These are phyloP conservation scores for Hansfordia pulvinata DNA, from an alignment of 2,329 filamentous ascomycete genomes.

Conservation along the genomic window DNA sequence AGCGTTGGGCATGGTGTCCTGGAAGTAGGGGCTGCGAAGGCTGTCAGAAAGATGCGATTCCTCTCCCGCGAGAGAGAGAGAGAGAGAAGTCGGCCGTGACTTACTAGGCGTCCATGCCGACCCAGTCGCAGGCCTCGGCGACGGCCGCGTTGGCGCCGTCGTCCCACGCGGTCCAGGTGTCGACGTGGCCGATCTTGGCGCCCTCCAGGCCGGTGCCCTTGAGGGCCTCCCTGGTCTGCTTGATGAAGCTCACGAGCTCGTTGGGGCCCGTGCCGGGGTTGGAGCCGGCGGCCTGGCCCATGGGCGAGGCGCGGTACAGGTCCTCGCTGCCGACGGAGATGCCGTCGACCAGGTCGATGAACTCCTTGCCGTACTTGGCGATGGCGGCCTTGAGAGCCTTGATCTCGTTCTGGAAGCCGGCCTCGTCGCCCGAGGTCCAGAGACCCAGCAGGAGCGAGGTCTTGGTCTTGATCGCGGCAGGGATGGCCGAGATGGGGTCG, in stretches of 20 bases:
- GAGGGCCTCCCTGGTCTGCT: constrained; percentile 50
- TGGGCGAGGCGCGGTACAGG: constrained; percentile 66
- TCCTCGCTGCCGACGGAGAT: constrained; percentile 84
- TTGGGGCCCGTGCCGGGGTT: constrained; percentile 49
- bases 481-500: constrained; percentile 34
- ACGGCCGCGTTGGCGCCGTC: constrained; percentile 60
- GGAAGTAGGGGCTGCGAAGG: constrained; percentile 76
- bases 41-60: too few relatives aligned
- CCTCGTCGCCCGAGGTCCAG: constrained; percentile 61
- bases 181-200: constrained; percentile 65
- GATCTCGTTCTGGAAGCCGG: constrained; percentile 58
- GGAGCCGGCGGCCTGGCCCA: constrained; percentile 48
- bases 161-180: constrained; percentile 74
- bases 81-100: too few relatives aligned
- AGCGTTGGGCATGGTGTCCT: constrained; percentile 52
- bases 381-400: constrained; percentile 58
- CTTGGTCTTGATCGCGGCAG: constrained; percentile 68
- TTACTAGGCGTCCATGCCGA: constrained; percentile 81
- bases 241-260: constrained; percentile 55
- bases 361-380: constrained; percentile 48
- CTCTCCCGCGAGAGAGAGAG: too few relatives aligned
- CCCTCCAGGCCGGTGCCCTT: constrained; percentile 43
- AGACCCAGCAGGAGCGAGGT: constrained; percentile 71
- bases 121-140: constrained; percentile 58
- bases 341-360: constrained; percentile 57